phyloP scores from a whole-genome alignment of 208 protist species.

The Trypanosoma grayi region DNA sequence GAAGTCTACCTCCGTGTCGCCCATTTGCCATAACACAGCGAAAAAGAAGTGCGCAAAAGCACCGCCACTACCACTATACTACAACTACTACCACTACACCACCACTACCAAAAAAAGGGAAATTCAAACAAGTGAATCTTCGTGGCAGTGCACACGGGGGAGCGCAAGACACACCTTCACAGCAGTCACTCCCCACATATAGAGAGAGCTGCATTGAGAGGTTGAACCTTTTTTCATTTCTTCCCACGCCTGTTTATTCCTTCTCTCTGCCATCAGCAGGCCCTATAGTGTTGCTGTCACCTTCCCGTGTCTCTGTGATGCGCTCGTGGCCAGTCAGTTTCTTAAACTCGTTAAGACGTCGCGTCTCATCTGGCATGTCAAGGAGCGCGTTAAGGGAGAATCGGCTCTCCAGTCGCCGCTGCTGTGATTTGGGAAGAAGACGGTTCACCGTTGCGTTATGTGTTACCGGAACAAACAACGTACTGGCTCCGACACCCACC shows the following conservation, averaged over 20 bases:
- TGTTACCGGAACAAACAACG: conserved; percentile 69
- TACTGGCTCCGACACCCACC: conserved; percentile 78
- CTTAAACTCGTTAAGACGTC: conserved; percentile 74
- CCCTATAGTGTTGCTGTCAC: not conserved
- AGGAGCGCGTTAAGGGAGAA: conserved; percentile 79
- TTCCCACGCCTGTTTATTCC: conserved; percentile 1
- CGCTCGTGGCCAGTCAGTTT: conserved; percentile 55
- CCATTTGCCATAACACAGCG: too few species aligned
- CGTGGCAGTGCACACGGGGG: too few species aligned
- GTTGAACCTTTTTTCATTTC: not conserved
- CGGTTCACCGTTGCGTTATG: conserved; percentile 86
- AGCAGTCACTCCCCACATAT: not conserved
- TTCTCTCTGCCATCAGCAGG: not conserved
- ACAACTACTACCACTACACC: not conserved
- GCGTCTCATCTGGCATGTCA: conserved; percentile 81
- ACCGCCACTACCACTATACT: not conserved
- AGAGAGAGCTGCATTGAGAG: not conserved
- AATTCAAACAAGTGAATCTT: too few species aligned
- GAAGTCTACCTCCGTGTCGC: conserved; percentile 44
- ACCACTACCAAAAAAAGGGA: too few species aligned
- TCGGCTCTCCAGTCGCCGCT: conserved; percentile 65
- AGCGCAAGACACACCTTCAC: too few species aligned
- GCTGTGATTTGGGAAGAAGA: conserved; percentile 79
- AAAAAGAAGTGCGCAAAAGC: too few species aligned
- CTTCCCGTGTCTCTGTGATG: conserved; percentile 21